These are phyloP conservation scores for Tanacetum coccineum DNA, from an alignment of 129 eudicot genomes.

Conservation along the genomic window DNA sequence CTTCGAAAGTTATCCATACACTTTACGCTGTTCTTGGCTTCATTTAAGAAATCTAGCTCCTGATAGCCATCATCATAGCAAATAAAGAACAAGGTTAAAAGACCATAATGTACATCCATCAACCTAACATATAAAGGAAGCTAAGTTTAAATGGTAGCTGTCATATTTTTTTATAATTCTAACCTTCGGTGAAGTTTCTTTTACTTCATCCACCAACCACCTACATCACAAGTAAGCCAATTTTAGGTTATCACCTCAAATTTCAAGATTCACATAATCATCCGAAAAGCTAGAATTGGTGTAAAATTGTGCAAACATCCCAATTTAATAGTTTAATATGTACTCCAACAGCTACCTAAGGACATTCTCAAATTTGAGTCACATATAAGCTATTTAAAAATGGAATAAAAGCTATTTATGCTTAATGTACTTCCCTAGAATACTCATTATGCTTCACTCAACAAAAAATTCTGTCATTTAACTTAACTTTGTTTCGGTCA, in stretches of 20 bases:
- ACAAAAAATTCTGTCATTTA: too few relatives aligned
- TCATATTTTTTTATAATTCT: slow-evolving; percentile 1
- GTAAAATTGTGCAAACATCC: not conserved
- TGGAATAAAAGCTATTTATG: too few relatives aligned
- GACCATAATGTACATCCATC: not conserved
- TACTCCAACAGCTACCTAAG: too few relatives aligned
- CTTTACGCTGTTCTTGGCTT: slow-evolving; percentile 82
- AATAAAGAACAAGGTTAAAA: slow-evolving; percentile 23
- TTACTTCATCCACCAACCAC: slow-evolving; percentile 94
- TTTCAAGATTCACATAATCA: slow-evolving; percentile 2
- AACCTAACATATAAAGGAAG: too few relatives aligned
- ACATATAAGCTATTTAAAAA: too few relatives aligned
- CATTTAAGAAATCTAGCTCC: slow-evolving; percentile 92
- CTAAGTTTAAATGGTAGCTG: too few relatives aligned
- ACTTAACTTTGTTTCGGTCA: too few relatives aligned
- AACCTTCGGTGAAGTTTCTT: slow-evolving; percentile 91
- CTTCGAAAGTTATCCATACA: slow-evolving; percentile 91
- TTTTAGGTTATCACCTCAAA: not conserved
- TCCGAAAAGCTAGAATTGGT: not conserved
- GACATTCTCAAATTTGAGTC: too few relatives aligned
- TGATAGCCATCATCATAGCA: slow-evolving; percentile 39
- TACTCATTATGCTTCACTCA: too few relatives aligned
- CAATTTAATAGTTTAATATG: too few relatives aligned
- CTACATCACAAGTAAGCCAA: slow-evolving; percentile 36
- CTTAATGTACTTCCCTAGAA: too few relatives aligned